Evolutionary conservation across 768 basidiomycete species (phyloP).

Genomic region (Multifurca ochricompacta): DNA sequence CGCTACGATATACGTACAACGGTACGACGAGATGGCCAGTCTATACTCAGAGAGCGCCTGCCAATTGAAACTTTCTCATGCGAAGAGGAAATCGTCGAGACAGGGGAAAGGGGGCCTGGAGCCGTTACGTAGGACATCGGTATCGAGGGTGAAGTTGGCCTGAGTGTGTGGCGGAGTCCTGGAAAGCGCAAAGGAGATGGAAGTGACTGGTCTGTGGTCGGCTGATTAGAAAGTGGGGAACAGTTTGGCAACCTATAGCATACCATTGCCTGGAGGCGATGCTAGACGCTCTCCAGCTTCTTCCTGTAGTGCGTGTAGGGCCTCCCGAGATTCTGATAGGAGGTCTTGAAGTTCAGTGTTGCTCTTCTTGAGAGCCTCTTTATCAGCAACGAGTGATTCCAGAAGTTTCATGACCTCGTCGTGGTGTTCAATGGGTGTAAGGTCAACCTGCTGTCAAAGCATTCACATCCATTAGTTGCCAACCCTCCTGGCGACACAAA

Average conservation of each 20-base stretch:
- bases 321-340: constrained; percentile 70
- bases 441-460: constrained; percentile 33
- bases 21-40: constrained; percentile 18
- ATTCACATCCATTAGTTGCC: neutral
- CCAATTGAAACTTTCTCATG: neutral
- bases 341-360: constrained; percentile 72
- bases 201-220: constrained; percentile 20
- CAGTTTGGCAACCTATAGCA: constrained; percentile 17
- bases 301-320: constrained; percentile 56
- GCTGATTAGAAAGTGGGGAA: neutral
- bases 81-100: constrained; percentile 12
- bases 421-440: constrained; percentile 37
- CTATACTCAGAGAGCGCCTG: constrained; percentile 15
- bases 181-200: neutral
- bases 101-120: constrained; percentile 18
- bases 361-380: constrained; percentile 74
- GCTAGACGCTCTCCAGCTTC: constrained; percentile 65
- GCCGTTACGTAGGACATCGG: constrained; percentile 13
- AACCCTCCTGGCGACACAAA: neutral
- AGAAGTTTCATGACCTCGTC: constrained; percentile 61
- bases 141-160: neutral
- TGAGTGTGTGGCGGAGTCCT: neutral
- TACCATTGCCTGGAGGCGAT: constrained; percentile 21
- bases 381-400: constrained; percentile 81
- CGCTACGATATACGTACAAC: constrained; percentile 28